Base-by-base conservation (phyloP, 306 rosid genomes). In the Leucaena leucocephala region DNA sequence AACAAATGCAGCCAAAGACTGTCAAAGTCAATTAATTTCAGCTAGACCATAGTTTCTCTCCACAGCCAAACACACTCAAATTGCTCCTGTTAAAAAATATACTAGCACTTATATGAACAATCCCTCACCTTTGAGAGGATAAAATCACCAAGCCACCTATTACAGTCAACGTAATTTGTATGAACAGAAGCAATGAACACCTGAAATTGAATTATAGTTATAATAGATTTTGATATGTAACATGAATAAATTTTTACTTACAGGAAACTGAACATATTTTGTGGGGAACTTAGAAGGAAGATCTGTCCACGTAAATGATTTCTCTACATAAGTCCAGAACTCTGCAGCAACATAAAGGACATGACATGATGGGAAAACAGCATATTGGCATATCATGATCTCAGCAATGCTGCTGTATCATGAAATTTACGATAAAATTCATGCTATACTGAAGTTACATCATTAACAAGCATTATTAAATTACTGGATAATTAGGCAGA, bases 121-220 rank as follows among this genome's bases (percentile, higher is more conserved):
- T 12, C 35, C 62, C 84, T 90, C 84, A 95, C 99, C 98, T 95
- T 95, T 59, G 99, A 95, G 71, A 95, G 97, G 58, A 95, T 82
- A 81, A 91, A 93, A 81, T 95, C 99, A 54, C 99, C 99, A 19
- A 95, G 92, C 99, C 99, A 95, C 82, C 99, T 91, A 87, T 78
- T 95, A 80, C 99, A 95, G 93, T 95, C 99, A 48, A 95, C 99
- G 40, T 95, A 95, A 82, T 95, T 95, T 16, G 94, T 75, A 89
- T 95, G 99, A 69, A 95, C 88, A 2, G 94, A 83, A 44, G 94
- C 96, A 78, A 78, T 88, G 80, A 93, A 88, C 70, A 93, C 90
- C 98, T 93, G 94, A 86, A 84, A 90, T 72, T 68, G 70, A 64
- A 76, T 52, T 52, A 76, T n/a, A 19, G 44, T 22, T 39, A 79